Evolutionary conservation across 2,329 filamentous ascomycete species (phyloP), one percentile per base, ranked within the genome.

Genomic region (Fusarium bulbicola): DNA sequence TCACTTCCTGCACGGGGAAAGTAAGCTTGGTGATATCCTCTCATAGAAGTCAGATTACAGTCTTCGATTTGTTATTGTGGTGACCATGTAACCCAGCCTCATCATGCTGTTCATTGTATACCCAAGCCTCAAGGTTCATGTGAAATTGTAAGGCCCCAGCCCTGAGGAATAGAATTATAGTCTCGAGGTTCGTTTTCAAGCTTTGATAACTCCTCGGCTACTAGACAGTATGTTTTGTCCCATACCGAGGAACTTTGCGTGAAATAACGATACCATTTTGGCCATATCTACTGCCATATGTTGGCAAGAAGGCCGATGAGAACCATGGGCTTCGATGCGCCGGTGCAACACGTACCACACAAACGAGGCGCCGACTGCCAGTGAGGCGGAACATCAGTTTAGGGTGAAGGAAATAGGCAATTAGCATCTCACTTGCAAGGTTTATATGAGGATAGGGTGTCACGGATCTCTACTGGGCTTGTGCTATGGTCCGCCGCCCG

Each of bases 401-500:
- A 69, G 34, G 34, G 54, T 50, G 43, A 66, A 42, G 45, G 40
- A 50, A 63, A 65, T 46, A 62, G 60, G 57, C 26, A 66, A 56
- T 62, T 43, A 12, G 34, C 30, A 46, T 60, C 58, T 47, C 26
- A 36, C 14, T 50, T 57, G 58, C 40, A 72, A 50, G 66, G 63
- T 49, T 60, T 39, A 66, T 58, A 21, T 49, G 46, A 61, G 59
- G 47, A 66, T 37, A 46, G 66, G 74, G 70, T 66, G 64, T 74
- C 66, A 74, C 68, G 73, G 73, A 77, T 77, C 75, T 74, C 69
- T 68, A 47, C 65, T 64, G 39, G 73, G 73, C 50, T 76, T 42
- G 71, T 73, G 75, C 45, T 42, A 73, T 68, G 54, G 58, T 68
- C 59, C 62, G 66, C 58, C 63, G 57, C 64, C 43, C 54, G 66